phyloP scores from a whole-genome alignment of 805 yeast species.

The Jamesozyma rosinii region DNA sequence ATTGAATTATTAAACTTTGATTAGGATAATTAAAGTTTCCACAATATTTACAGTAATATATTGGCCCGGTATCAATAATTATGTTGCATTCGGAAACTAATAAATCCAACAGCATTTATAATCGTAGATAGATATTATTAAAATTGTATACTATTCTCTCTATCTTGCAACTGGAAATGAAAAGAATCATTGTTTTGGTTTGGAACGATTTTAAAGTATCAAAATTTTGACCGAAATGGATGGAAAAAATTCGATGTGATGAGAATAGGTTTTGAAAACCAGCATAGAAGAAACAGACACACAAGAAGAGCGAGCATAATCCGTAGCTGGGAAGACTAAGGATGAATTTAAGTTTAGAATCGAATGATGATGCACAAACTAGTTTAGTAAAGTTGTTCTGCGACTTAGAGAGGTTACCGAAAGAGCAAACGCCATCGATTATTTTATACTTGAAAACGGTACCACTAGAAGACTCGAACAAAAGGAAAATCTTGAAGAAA shows the following conservation, averaged over 20 bases:
- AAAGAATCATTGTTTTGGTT: background rate
- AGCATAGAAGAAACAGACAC: background rate
- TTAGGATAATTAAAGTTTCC: background rate
- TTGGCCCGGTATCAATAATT: background rate
- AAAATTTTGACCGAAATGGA: too few species aligned
- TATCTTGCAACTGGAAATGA: background rate
- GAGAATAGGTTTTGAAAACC: background rate
- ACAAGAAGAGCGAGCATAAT: background rate
- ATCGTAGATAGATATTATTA: background rate
- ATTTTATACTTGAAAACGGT: slow-evolving; percentile 7
- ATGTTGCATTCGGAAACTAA: background rate
- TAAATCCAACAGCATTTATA: background rate
- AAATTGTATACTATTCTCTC: background rate
- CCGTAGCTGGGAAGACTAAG: background rate
- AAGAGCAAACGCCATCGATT: slow-evolving; percentile 3
- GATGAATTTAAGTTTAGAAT: background rate
- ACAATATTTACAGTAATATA: background rate
- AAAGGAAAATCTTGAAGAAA: slow-evolving; percentile 5
- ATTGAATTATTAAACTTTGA: slow-evolving; percentile 11
- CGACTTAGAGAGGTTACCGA: background rate
- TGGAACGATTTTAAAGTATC: background rate
- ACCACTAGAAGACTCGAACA: slow-evolving; percentile 3
- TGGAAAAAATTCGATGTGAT: background rate
- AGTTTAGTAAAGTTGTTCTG: background rate
- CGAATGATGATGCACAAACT: background rate